Percentiles rank a stretch among this genome's conserved stretches.
Evolutionary conservation across 495 filamentous ascomycete species (phyloP).

Genomic region (Xylaria palmicola): DNA sequence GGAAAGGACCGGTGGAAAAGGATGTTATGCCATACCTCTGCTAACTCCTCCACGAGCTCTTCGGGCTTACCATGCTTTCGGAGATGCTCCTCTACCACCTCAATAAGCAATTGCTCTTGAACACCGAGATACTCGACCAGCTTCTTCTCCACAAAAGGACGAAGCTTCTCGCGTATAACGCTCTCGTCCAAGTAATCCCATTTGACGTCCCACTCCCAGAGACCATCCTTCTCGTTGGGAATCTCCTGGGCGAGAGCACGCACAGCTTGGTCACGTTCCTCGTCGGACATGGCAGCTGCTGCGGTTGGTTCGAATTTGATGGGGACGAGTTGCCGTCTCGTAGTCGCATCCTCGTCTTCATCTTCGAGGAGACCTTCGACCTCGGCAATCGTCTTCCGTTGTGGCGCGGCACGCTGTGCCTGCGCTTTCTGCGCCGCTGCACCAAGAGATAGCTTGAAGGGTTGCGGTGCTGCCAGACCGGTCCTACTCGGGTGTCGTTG

Average conservation of each 20-base stretch:
- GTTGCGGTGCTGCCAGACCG: constrained; percentile 65
- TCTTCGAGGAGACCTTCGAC: constrained; percentile 93
- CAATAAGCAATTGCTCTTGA: constrained; percentile 92
- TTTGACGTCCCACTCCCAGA: constrained; percentile 90
- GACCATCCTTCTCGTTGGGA: constrained; percentile 76
- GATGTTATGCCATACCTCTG: constrained; percentile 63
- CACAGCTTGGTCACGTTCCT: constrained; percentile 77
- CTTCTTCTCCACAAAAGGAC: constrained; percentile 97
- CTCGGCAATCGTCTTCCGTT: constrained; percentile 81
- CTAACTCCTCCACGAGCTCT: constrained; percentile 79
- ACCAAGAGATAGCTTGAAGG: constrained; percentile 91
- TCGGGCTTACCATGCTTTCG: constrained; percentile 72
- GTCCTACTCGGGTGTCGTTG: constrained; percentile 45
- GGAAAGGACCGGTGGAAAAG: constrained; percentile 9
- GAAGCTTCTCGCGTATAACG: constrained; percentile 81
- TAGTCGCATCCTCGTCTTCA: constrained; percentile 74
- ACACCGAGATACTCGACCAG: constrained; percentile 94
- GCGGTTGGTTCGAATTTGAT: constrained; percentile 84
- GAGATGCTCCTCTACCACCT: constrained; percentile 86
- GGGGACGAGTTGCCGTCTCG: constrained; percentile 80
- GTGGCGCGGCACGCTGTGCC: constrained; percentile 63
- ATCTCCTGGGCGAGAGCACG: constrained; percentile 85
- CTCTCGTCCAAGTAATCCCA: constrained; percentile 92
- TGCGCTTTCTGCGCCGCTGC: constrained; percentile 80
- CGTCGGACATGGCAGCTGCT: constrained; percentile 71